Evolutionary conservation across 805 yeast genomes (phyloP), one percentile per base, ranked within the genome.

Genomic region (Cyberlindnera euphorbiae): DNA sequence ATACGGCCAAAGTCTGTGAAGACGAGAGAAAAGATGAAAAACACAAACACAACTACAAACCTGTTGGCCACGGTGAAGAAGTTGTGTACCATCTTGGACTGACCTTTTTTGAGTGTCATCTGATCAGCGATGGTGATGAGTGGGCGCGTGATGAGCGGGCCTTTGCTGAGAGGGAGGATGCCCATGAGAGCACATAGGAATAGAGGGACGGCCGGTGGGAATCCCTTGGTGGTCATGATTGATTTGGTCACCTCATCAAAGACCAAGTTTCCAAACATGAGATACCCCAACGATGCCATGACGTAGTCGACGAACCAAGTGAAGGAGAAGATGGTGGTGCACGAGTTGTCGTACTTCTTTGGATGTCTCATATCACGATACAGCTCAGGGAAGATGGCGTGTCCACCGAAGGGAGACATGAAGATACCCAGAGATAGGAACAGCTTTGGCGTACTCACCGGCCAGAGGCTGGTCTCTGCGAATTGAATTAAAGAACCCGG

Each of bases 391-490:
- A 83, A 84, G 17, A 84, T 74, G 5, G 93, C 86, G 59, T 84
- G 93, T 0, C 93, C 90, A 6, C 93, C 88, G 66, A 83, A 84
- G 1, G 90, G 89, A 4, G 89, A 82, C 69, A 79, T 69, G 42
- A 78, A 69, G 35, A 79, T 77, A 10, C 85, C 85, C 32, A 77
- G 63, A 1, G 82, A 71, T 24, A 76, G 58, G 8, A 74, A 52
- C 8, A 78, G 45, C 33, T 65, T 63, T 6, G 58, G 48, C 45
- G 13, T 35, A 35, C 30, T 60, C 44, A 45, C 52, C 22, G 64
- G 82, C 59, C 56, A 73, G 17, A 61, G 56, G 53, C 50, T 66
- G 21, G 63, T 65, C 30, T 57, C 56, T 36, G 77, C 75, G 24
- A 70, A 70, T 29, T 60, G 58, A n/a, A 62, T 44, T 34, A 79